phyloP scores from a whole-genome alignment of 1,139 yeast species.

The Candida sanyaensis region DNA sequence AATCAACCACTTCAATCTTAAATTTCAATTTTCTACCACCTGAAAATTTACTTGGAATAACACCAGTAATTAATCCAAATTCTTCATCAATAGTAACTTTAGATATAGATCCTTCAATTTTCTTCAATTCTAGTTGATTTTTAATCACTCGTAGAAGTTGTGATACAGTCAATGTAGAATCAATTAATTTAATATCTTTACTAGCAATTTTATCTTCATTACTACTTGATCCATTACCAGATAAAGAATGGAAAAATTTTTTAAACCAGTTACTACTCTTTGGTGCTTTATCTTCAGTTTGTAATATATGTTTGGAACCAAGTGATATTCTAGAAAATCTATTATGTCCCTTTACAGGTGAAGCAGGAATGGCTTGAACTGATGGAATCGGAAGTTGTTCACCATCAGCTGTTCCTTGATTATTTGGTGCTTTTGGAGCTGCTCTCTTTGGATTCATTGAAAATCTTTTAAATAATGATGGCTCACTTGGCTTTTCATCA shows the following conservation, averaged over 20 bases:
- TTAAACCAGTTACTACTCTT: conserved; percentile 36
- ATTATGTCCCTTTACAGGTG: conserved; percentile 19
- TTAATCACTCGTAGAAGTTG: conserved; percentile 37
- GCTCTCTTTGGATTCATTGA: conserved; percentile 46
- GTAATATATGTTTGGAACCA: conserved; percentile 12
- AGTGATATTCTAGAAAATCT: conserved; percentile 28
- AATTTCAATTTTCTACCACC: conserved; percentile 51
- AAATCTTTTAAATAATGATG: conserved; percentile 27
- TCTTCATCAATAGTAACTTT: conserved; percentile 45
- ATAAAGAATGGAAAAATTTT: conserved; percentile 32
- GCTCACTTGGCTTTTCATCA: conserved; percentile 9
- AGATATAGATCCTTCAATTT: conserved; percentile 52
- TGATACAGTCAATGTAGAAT: conserved; percentile 30
- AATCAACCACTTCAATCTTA: conserved; percentile 44
- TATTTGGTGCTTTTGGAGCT: conserved; percentile 45
- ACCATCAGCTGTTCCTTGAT: background rate
- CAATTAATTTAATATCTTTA: conserved; percentile 32
- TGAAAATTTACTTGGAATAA: conserved; percentile 50
- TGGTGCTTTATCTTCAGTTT: conserved; percentile 10
- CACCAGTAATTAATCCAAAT: conserved; percentile 46
- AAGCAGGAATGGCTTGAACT: background rate
- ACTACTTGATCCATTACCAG: conserved; percentile 9
- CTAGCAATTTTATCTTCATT: conserved; percentile 12
- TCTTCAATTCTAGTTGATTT: conserved; percentile 47
- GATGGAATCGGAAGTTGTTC: background rate